Evolutionary conservation across 495 filamentous ascomycete genomes (phyloP), one percentile per base, ranked within the genome.

Genomic region (Penicillium goetzii): DNA sequence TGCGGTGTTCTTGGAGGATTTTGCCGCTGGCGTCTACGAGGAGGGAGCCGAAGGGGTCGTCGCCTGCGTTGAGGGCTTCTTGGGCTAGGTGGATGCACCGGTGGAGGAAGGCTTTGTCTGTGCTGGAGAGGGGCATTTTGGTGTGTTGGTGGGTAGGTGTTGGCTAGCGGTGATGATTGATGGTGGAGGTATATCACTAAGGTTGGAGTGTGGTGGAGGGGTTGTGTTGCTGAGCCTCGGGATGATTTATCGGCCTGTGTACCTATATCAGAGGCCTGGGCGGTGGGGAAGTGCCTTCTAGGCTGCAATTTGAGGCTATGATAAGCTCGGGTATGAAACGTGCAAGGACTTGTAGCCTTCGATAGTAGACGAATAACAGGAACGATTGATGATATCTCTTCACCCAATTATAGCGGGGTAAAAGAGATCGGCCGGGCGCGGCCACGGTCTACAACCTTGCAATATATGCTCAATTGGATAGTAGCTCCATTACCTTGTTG

Each of bases 11-110:
- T 40, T 51, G 36, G 14, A 69, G 55, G 17, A 69, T 52, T 23
- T 49, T 53, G 30, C 56, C 60, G 8, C 41, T 19, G 5, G 60
- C 56, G 30, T 45, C 36, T n/a, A 69, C 63, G 17, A 69, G 63
- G 17, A 69, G 51, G 14, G 67, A 69, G 10, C 63, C 74, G 28
- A 77, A 77, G 15, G 74, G 73, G 12, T 66, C 61, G 45, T 77
- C 72, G 47, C 74, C 74, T 3, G 71, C 74, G 9, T 68, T 58
- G 2, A 74, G 61, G 0, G 74, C 69, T 56, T 71, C 65, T 21
- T 63, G 64, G 14, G 74, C 74, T 10, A 76, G 72, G 0, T 64
- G 54, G 30, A 76, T 52, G 58, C 64, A 68, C 19, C 68, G 68
- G n/a, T 51, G 52, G 4, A 71, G 56, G 63, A 66, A 55, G 19